A percentile compares a stretch with the other conserved stretches of the same genome.
Conservation (phyloP, 2,329 filamentous ascomycete species). For the Venturia asperata region DNA sequence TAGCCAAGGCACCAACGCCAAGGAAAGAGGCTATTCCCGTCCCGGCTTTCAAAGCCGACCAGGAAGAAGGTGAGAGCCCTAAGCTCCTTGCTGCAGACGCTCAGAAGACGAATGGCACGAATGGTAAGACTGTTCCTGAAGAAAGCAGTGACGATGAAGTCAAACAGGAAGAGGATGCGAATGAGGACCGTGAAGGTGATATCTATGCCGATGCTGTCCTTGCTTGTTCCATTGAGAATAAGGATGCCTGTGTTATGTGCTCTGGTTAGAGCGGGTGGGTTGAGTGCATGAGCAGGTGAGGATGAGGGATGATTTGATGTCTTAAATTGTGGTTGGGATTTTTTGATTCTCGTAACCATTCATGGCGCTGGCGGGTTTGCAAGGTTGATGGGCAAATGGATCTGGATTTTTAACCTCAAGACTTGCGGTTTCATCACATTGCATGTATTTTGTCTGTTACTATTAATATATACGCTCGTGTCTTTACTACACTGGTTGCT, state of each 20-base stretch:
- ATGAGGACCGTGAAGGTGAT: constrained; percentile 70
- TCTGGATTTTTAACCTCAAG: background rate
- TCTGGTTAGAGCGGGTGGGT: constrained; percentile 55
- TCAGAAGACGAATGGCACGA: constrained; percentile 9
- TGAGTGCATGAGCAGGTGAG: background rate
- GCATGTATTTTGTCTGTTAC: background rate
- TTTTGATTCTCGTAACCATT: background rate
- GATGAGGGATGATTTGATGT: constrained; percentile 1
- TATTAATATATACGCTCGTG: no score
- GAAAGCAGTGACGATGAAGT: constrained; percentile 25
- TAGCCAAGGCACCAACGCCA: constrained; percentile 36
- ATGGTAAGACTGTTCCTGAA: constrained; percentile 22
- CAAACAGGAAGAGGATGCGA: constrained; percentile 63
- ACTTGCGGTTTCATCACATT: background rate
- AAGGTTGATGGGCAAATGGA: background rate
- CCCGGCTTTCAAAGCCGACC: constrained; percentile 68
- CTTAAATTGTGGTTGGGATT: background rate
- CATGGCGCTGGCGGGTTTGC: background rate
- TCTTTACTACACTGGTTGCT: no score
- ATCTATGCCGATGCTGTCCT: constrained; percentile 93
- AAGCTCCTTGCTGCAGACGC: constrained; percentile 14
- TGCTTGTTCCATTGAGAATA: constrained; percentile 95
- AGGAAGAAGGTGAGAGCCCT: constrained; percentile 69
- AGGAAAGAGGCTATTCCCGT: constrained; percentile 54
- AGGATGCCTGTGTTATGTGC: constrained; percentile 94